Base-by-base conservation (phyloP, 495 filamentous ascomycete species). In the Talaromyces ruber region DNA sequence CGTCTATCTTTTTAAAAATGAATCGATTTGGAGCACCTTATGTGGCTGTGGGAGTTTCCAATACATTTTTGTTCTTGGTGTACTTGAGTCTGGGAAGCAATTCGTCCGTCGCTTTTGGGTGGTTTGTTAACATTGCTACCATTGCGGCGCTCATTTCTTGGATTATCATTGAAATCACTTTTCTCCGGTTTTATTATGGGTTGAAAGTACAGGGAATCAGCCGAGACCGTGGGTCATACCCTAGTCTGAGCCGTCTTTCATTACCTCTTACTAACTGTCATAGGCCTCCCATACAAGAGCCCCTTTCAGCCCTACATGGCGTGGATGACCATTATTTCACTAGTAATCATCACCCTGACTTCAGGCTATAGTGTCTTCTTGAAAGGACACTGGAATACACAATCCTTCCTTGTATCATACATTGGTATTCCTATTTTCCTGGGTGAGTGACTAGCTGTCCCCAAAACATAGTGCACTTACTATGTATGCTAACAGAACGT, bases 51-150 rank as follows among this genome's bases (percentile, higher is more conserved):
- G 47, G 60, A 24, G 68, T 66, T 0, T 64, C 60, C 29, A 64
- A 63, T 0, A 21, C 66, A 6, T 68, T 63, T 37, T 64, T 67
- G 61, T 57, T 34, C n/a, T 59, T 73, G 3, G 65, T 62, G 7
- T 73, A 73, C 47, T 65, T 71, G 65, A 64, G 65, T 34, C 53
- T 71, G 1, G 63, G 55, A 16, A 28, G 62, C 1, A 65, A 64
- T 5, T 65, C 68, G 2, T 55, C 43, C 7, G 64, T 55, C 11
- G 68, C 70, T 0, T 72, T 72, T 43, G 62, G 52, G 3, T 84
- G 83, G 82, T 76, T 84, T 58, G 74, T 82, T n/a, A 81, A 79
- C 62, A 62, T 81, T 9, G 81, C 79, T 16, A 82, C 80, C 21
- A 80, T 74, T 25, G 74, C 77, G 0, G 76, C 72, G 1, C 79